These are phyloP conservation scores for Lactarius evosmus DNA, from an alignment of 768 basidiomycete species.

Conservation along the genomic window DNA sequence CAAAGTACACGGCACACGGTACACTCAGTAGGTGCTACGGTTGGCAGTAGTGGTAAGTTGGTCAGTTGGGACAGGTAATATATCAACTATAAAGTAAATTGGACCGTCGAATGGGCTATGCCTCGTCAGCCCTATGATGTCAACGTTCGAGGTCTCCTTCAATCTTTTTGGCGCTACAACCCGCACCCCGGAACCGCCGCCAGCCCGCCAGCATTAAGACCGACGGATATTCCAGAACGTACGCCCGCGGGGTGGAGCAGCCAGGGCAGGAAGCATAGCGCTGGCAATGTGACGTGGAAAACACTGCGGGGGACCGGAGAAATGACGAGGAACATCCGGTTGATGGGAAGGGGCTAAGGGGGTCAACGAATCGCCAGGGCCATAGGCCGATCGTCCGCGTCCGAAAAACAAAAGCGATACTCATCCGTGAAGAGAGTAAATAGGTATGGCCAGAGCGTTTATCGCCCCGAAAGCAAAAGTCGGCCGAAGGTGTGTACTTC, in stretches of 20 bases:
- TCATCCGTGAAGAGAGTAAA: neutral
- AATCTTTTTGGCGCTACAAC: constrained; percentile 3
- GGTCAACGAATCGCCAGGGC: too few relatives aligned
- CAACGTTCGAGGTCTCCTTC: neutral
- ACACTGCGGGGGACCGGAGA: neutral
- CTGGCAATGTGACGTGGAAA: neutral
- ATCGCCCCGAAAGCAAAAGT: constrained; percentile 55
- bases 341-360: constrained; percentile 1
- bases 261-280: neutral
- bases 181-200: neutral
- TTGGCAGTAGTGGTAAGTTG: too few relatives aligned
- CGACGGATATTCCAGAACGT: neutral
- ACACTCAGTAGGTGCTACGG: neutral
- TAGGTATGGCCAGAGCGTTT: constrained; percentile 36
- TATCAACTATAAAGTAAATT: too few relatives aligned
- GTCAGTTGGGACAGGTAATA: too few relatives aligned
- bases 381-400: too few relatives aligned
- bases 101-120: neutral
- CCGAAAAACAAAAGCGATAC: too few relatives aligned
- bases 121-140: neutral
- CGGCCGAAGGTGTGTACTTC: constrained; percentile 54
- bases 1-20: neutral
- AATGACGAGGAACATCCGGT: neutral
- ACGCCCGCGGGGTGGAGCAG: neutral
- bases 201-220: neutral